A percentile compares a stretch with the other conserved stretches of the same genome.
Conservation (phyloP, 345 rosid genomes). For the Boechera retrofracta region DNA sequence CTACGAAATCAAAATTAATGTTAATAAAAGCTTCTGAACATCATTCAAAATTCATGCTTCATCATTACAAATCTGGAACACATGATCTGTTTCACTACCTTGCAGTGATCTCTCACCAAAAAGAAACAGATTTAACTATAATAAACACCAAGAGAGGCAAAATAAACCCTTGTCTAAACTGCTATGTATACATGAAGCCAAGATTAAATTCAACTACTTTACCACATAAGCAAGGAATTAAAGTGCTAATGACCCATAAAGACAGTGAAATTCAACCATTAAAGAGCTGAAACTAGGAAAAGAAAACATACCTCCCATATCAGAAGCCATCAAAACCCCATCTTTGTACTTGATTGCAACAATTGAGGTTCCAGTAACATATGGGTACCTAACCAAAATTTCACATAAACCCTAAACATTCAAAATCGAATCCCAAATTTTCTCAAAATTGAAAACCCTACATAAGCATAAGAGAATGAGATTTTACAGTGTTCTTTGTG, state of each 20-base stretch:
- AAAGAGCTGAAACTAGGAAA: background rate
- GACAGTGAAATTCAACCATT: background rate
- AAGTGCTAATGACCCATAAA: background rate
- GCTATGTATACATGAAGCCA: conserved; percentile 2
- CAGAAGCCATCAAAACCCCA: conserved; percentile 97
- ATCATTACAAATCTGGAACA: background rate
- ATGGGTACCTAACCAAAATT: conserved; percentile 64
- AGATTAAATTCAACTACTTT: background rate
- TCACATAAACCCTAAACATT: conserved; percentile 23
- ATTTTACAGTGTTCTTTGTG: conserved; percentile 59
- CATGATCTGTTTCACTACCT: background rate
- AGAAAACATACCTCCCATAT: conserved; percentile 75
- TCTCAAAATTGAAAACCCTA: conserved; percentile 7
- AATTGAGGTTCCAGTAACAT: conserved; percentile 93
- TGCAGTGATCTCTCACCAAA: background rate
- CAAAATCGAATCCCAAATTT: conserved; percentile 1
- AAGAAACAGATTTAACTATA: background rate
- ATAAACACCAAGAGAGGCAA: conserved; percentile 12
- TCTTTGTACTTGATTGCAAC: conserved; percentile 94
- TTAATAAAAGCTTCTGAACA: background rate
- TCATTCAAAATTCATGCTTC: background rate
- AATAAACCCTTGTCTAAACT: background rate
- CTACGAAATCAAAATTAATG: background rate
- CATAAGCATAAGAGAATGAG: background rate
- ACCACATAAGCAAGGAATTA: conserved; percentile 4